Conservation (phyloP, 306 rosid genomes). For the cucumber (Cucumis sativus) region Cucumber_9930_V3 NC_026660.2:16736501-16737000, state of each 20-base stretch:
- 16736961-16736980: conserved; percentile 21
- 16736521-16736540: conserved; percentile 68
- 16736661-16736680: conserved; percentile 71
- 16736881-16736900: conserved; percentile 91
- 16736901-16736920: conserved; percentile 78
- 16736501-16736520: conserved; percentile 82
- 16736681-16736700: conserved; percentile 64
- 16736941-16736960: conserved; percentile 31
- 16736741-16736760: conserved; percentile 76
- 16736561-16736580: background rate
- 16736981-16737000: conserved; percentile 24
- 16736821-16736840: conserved; percentile 55
- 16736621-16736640: conserved; percentile 47
- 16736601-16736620: background rate
- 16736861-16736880: conserved; percentile 71
- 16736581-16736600: background rate
- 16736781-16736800: background rate
- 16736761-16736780: conserved; percentile 40
- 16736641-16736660: conserved; percentile 48
- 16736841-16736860: conserved; percentile 72
- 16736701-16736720: conserved; percentile 49
- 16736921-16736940: conserved; percentile 48
- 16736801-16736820: background rate
- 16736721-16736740: conserved; percentile 69
- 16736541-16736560: background rate